Conservation (phyloP, 768 basidiomycete species). For the Russula sp. region DNA sequence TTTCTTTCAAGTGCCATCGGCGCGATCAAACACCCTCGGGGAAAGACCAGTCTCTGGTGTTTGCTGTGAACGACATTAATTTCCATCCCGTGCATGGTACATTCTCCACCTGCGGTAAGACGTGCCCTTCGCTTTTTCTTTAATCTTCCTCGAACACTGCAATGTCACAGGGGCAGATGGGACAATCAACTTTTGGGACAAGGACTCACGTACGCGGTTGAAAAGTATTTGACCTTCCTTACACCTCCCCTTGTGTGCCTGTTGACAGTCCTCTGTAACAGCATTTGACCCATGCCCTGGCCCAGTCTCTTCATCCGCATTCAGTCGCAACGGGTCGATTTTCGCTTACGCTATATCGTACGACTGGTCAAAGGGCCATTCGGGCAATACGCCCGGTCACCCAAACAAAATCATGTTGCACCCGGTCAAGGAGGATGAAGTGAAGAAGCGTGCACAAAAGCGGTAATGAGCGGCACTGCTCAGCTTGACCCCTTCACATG, state of each 20-base stretch:
- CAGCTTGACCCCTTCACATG: background rate
- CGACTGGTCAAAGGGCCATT: conserved; percentile 91
- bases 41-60: conserved; percentile 42
- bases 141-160: background rate
- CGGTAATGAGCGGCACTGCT: conserved; percentile 23
- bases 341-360: conserved; percentile 92
- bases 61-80: conserved; percentile 48
- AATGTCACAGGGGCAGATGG: conserved; percentile 60
- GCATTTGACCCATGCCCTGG: conserved; percentile 69
- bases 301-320: conserved; percentile 72
- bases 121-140: no score
- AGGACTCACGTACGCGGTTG: conserved; percentile 84
- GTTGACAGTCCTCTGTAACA: conserved; percentile 24
- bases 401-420: conserved; percentile 82
- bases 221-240: conserved; percentile 52
- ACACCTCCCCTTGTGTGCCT: background rate
- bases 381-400: conserved; percentile 64
- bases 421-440: conserved; percentile 81
- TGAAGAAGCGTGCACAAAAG: conserved; percentile 50
- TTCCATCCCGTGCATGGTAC: conserved; percentile 51
- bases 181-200: conserved; percentile 92
- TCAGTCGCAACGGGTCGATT: conserved; percentile 82
- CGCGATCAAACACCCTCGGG: conserved; percentile 29
- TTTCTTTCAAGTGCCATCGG: conserved; percentile 51
- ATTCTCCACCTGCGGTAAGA: conserved; percentile 36